Evolutionary conservation across 2,329 filamentous ascomycete species (phyloP).

Genomic region (Curvularia sp.): DNA sequence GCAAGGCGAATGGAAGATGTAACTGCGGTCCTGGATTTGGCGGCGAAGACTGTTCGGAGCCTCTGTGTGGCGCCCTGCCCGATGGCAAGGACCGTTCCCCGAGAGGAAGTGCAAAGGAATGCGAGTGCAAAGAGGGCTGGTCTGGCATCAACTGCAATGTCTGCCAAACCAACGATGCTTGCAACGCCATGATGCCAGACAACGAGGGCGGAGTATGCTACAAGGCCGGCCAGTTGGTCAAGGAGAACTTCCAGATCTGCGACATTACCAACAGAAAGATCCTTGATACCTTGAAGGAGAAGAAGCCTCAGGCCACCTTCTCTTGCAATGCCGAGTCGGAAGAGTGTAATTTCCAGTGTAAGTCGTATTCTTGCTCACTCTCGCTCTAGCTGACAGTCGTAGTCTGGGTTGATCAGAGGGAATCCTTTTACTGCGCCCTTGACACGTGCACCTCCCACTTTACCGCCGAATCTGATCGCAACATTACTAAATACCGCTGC

Average conservation of each 20-base stretch:
- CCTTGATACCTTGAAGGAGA: constrained; percentile 79
- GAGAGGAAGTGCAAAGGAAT: constrained; percentile 69
- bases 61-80: constrained; percentile 87
- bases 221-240: constrained; percentile 85
- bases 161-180: constrained; percentile 82
- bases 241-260: constrained; percentile 97
- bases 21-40: constrained; percentile 91
- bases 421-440: constrained; percentile 96
- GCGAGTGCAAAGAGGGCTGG: constrained; percentile 93
- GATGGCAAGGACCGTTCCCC: constrained; percentile 78
- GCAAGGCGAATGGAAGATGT: constrained; percentile 90
- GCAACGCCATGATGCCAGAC: constrained; percentile 85
- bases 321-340: constrained; percentile 77
- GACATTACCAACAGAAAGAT: constrained; percentile 97
- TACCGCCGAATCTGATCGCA: constrained; percentile 71
- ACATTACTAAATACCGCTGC: constrained; percentile 85
- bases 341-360: constrained; percentile 94
- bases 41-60: constrained; percentile 89
- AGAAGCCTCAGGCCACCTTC: constrained; percentile 93
- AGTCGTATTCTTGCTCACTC: constrained; percentile 38
- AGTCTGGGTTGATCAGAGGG: constrained; percentile 94
- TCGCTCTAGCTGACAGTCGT: constrained; percentile 35
- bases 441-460: constrained; percentile 78
- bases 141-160: constrained; percentile 96
- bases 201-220: constrained; percentile 88